These are phyloP conservation scores for Citrullus colocynthis DNA, from an alignment of 306 rosid species.

Conservation along the genomic window DNA sequence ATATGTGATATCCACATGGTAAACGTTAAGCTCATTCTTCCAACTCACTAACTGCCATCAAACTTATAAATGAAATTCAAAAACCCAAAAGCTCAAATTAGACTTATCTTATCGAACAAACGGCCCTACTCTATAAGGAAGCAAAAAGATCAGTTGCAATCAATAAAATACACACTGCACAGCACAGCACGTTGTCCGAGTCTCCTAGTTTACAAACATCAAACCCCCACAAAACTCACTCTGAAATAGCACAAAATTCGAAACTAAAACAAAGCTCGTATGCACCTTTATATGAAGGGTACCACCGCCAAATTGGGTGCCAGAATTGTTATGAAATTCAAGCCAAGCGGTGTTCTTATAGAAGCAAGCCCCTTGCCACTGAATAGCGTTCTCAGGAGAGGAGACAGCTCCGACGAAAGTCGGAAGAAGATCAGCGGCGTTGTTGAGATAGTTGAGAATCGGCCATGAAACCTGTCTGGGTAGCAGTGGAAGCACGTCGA, in stretches of 20 bases:
- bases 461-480: slow-evolving; percentile 80
- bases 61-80: neutral
- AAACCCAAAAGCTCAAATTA: neutral
- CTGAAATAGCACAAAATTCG: neutral
- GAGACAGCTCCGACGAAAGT: slow-evolving; percentile 70
- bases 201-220: neutral
- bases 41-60: neutral
- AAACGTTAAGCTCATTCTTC: neutral
- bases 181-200: neutral
- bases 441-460: slow-evolving; percentile 51
- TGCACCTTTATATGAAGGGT: slow-evolving; percentile 78
- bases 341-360: slow-evolving; percentile 71
- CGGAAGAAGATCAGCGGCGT: slow-evolving; percentile 72
- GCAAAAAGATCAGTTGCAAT: neutral
- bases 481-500: slow-evolving; percentile 60
- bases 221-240: neutral
- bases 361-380: slow-evolving; percentile 87
- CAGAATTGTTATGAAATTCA: slow-evolving; percentile 58
- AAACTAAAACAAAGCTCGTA: neutral
- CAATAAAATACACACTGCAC: neutral
- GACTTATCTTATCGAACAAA: neutral
- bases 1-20: neutral
- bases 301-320: slow-evolving; percentile 71
- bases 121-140: neutral
- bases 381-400: slow-evolving; percentile 9